phyloP scores from a whole-genome alignment of 345 rosid genomes.

The Linum usitatissimum region DNA sequence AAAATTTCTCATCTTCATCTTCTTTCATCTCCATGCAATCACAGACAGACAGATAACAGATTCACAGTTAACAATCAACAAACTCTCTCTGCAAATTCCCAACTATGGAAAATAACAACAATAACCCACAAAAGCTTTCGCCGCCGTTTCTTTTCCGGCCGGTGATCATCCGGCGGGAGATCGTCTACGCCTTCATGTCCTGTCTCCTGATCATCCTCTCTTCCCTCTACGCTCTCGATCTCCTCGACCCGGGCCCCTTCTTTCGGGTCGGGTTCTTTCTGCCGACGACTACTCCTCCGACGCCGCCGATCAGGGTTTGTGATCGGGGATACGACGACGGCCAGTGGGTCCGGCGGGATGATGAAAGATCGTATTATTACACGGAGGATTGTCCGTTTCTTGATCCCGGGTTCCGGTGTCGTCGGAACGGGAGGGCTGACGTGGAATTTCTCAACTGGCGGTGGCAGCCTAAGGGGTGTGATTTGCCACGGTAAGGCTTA shows the following conservation, averaged over 20 bases:
- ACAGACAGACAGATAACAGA: too few relatives aligned
- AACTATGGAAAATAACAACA: too few relatives aligned
- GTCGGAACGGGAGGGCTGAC: constrained; percentile 49
- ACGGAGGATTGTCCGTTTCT: constrained; percentile 66
- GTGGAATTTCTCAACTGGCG: constrained; percentile 60
- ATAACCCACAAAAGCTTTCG: too few relatives aligned
- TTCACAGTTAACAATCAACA: too few relatives aligned
- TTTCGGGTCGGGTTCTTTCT: neutral
- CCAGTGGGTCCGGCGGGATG: constrained; percentile 46
- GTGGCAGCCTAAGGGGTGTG: constrained; percentile 76
- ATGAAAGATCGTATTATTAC: constrained; percentile 18
- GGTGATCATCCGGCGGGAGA: too few relatives aligned
- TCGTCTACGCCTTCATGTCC: too few relatives aligned
- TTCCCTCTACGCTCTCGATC: neutral
- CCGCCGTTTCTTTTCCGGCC: too few relatives aligned
- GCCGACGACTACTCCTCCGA: neutral
- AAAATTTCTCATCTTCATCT: too few relatives aligned
- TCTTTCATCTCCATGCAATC: too few relatives aligned
- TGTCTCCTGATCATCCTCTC: too few relatives aligned
- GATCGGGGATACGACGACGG: constrained; percentile 45
- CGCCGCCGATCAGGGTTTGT: constrained; percentile 16
- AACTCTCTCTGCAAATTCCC: too few relatives aligned
- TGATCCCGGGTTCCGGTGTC: constrained; percentile 74
- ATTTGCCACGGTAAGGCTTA: constrained; percentile 53
- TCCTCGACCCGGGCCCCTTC: neutral